Evolutionary conservation across 345 rosid species (phyloP), one percentile per base, ranked within the genome.

Genomic region (Noccaea bulbosa): DNA sequence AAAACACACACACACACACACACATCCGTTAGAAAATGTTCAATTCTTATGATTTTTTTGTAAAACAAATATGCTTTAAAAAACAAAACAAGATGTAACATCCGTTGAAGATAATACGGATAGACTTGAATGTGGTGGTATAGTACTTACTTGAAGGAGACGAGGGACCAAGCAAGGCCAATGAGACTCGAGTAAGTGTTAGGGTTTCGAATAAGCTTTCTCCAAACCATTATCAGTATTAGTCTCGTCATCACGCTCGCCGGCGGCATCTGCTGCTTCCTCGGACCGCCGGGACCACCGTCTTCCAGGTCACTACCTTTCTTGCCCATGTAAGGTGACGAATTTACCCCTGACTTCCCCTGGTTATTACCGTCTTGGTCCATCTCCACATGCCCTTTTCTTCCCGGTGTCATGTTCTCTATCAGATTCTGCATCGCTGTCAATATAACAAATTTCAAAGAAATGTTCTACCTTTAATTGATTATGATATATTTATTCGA

Each of bases 161-260:
- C 46, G 39, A 88, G 88, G 33, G 93, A 88, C 90, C 90, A 88
- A n/a, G 81, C 73, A 54, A 88, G 75, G 37, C 93, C 93, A 0
- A 85, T 27, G 24, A 88, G 88, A 75, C 90, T 88, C 2, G 93
- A 80, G 71, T 85, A 88, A 49, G 93, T 85, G 80, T 88, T 88
- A 33, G 93, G 93, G 83, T 88, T 88, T 38, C 90, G 68, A 34
- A 88, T 85, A 41, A 88, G 90, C 71, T 85, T 88, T 75, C 90
- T 81, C 90, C 93, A 88, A 27, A 85, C 90, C 93, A 88, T 88
- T 56, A 88, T 85, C 44, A 88, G 77, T 24, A 88, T 84, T 5
- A 88, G 85, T 72, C 88, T 84, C 4, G 90, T 85, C 88, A 88
- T 84, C 33, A 88, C 93, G 35, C 88, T 84, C 9, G 87, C 84